Base-by-base conservation (phyloP, 768 basidiomycete species). In the Lentinula detonsa region DNA sequence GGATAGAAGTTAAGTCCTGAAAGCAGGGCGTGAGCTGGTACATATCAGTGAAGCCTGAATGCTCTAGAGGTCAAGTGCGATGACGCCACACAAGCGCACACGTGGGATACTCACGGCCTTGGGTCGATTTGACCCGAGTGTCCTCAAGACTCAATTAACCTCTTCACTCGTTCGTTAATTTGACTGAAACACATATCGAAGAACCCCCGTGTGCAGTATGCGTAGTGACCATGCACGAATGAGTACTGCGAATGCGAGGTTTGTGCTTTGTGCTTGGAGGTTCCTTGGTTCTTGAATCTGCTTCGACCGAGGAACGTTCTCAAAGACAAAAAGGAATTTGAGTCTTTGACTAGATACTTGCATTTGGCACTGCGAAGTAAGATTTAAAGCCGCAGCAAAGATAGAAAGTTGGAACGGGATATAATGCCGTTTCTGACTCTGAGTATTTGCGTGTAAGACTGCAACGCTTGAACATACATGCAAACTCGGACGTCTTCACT, bases 81-180 rank as follows among this genome's bases (percentile, higher is more conserved):
- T 48, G 45, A 49, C 57, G 48, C 57, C 40, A 59, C 57, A 45
- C n/a, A 37, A 39, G 48, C 57, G 57, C 23, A 59, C 57, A 59
- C 57, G 57, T 59, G 45, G 45, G 37, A 31, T 50, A 28, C 56
- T 43, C 56, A 42, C 45, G 21, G 23, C n/a, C 11, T 45, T 39
- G 37, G 9, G 13, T 33, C 53, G 53, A 54, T 37, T 54, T 54
- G 53, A 54, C 53, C 53, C 53, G 37, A 54, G 16, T 21, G 10
- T 35, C 23, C 42, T 39, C 37, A 13, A 16, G 42, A 31, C 21
- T 31, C 45, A 45, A 57, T 54, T 18, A 37, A 23, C 4, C 15
- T n/a, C n/a, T 16, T 28, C 4, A n/a, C 43, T 49, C 43, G 57
- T 59, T 48, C 45, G 43, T 50, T 48, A 45, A 59, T 50, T 59